These are phyloP conservation scores for Austroboletus eburneus DNA, from an alignment of 768 basidiomycete genomes.

Conservation along the genomic window DNA sequence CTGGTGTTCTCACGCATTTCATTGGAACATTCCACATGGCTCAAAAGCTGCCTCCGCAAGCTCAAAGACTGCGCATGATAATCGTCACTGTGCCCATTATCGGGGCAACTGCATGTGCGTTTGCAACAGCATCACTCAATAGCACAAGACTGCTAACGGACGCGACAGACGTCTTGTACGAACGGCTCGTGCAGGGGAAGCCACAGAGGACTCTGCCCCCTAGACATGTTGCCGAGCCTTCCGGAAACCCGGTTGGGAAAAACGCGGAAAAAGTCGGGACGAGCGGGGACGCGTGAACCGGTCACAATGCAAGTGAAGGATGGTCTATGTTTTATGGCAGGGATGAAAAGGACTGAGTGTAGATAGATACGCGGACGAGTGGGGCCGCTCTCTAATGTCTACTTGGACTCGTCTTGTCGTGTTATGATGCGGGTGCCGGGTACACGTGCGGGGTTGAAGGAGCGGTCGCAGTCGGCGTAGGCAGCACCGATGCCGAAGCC, in stretches of 20 bases:
- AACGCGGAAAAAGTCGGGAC: slow-evolving; percentile 19
- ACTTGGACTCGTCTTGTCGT: slow-evolving; percentile 24
- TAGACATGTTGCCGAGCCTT: slow-evolving; percentile 5
- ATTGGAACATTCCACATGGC: slow-evolving; percentile 16
- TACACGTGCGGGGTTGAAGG: slow-evolving; percentile 87
- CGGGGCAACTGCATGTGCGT: slow-evolving; percentile 58
- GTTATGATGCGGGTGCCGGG: slow-evolving; percentile 76
- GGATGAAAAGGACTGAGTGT: slow-evolving; percentile 12
- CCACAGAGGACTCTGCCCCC: slow-evolving; percentile 39
- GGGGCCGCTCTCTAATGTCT: slow-evolving; percentile 1
- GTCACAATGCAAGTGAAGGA: slow-evolving; percentile 1
- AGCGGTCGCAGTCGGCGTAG: slow-evolving; percentile 89
- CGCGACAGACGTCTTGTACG: slow-evolving; percentile 57
- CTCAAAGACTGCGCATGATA: slow-evolving; percentile 45
- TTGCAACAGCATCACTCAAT: not conserved
- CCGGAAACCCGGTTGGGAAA: slow-evolving; percentile 3
- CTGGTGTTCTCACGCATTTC: slow-evolving; percentile 5
- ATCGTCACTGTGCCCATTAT: slow-evolving; percentile 64
- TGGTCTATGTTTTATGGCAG: slow-evolving; percentile 10
- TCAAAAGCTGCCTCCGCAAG: slow-evolving; percentile 40
- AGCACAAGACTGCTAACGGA: slow-evolving; percentile 7
- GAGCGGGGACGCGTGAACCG: slow-evolving; percentile 5
- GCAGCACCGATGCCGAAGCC: slow-evolving; percentile 87
- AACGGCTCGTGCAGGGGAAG: slow-evolving; percentile 54
- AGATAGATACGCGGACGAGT: too few relatives aligned